Conservation (phyloP, 345 rosid genomes). For the Citrus glauca region DNA sequence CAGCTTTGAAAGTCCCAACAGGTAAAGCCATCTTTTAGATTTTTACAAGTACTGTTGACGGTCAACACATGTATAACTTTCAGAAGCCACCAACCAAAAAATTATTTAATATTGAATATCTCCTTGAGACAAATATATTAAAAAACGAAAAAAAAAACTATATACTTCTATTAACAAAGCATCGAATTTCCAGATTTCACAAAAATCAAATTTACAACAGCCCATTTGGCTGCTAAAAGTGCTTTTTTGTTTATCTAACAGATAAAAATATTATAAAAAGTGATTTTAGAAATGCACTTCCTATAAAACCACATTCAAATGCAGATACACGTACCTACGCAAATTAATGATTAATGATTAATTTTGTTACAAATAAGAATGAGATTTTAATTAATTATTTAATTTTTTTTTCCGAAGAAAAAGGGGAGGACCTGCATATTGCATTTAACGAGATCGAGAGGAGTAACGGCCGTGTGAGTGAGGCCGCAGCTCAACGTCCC, state of each 20-base stretch:
- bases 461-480: constrained; percentile 88
- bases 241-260: neutral
- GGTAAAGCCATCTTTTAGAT: neutral
- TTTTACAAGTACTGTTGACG: neutral
- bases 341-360: neutral
- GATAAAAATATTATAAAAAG: neutral
- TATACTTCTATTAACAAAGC: neutral
- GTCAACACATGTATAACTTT: neutral
- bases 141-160: neutral
- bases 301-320: neutral
- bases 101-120: neutral
- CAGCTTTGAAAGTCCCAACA: neutral
- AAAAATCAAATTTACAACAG: neutral
- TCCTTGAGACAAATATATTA: neutral
- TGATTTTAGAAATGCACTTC: neutral
- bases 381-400: no score
- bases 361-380: no score
- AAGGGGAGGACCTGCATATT: constrained; percentile 79
- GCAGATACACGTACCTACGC: neutral
- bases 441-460: constrained; percentile 95
- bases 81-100: neutral
- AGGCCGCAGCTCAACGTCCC: constrained; percentile 77
- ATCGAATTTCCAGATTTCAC: neutral
- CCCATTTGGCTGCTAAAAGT: neutral
- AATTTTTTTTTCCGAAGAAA: neutral